Conservation (phyloP, 371 early-diverging fungal species). For the Dinochytrium kinnereticum region DNA sequence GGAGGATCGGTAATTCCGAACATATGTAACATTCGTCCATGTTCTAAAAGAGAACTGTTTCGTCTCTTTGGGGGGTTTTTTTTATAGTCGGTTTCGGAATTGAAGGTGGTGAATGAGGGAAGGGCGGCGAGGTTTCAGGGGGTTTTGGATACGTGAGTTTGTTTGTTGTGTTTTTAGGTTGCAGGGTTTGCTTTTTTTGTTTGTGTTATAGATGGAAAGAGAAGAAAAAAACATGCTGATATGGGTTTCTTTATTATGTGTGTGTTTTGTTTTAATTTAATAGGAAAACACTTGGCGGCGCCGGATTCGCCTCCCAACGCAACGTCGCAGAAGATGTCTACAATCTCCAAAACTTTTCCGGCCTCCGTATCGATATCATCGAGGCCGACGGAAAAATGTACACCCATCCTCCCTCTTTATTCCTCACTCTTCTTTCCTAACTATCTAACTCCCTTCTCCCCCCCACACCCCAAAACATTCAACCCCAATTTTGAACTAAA, state of each 20-base stretch:
- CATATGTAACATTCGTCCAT: not conserved
- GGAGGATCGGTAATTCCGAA: conserved; percentile 1
- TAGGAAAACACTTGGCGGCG: not conserved
- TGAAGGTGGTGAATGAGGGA: not conserved
- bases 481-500: too few species aligned
- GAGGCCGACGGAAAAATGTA: not conserved
- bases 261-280: too few species aligned
- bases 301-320: conserved; percentile 1
- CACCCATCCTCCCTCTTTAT: not conserved
- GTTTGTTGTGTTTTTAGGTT: not conserved
- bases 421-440: not conserved
- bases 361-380: not conserved
- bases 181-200: too few species aligned
- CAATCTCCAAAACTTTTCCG: not conserved
- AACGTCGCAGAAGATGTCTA: not conserved
- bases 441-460: too few species aligned
- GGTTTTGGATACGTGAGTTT: not conserved
- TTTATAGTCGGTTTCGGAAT: not conserved
- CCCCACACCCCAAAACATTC: too few species aligned
- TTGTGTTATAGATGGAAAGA: too few species aligned
- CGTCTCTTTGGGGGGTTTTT: too few species aligned
- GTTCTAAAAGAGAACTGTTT: not conserved
- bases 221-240: too few species aligned
- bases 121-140: not conserved
- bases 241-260: too few species aligned